Evolutionary conservation across 306 rosid genomes (phyloP), one percentile per base, ranked within the genome.

Genomic region (Glycine tomentella): DNA sequence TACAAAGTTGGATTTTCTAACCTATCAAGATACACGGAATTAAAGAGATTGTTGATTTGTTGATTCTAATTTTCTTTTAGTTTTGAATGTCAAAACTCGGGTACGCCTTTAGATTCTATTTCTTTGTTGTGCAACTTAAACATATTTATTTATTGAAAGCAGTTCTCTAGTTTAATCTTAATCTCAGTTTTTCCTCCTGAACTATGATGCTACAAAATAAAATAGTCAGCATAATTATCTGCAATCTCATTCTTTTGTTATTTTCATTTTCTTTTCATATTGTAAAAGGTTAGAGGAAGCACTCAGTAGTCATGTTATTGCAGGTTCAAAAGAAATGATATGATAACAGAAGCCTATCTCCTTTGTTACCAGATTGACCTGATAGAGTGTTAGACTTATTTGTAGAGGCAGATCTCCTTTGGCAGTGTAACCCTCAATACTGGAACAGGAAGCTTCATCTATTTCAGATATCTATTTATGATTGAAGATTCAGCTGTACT

Each of bases 381-480:
- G 31, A 69, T 76, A 50, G 68, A 77, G 62, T 57, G 79, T 58
- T 81, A 53, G 81, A 80, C 69, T 78, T 86, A 62, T 3, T 63
- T 63, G 82, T 76, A 73, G 90, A 44, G 93, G 91, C 87, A 93
- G 83, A 88, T 90, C 92, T 89, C 90, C 95, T 89, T 92, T 89
- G 95, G 94, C 89, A 86, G 63, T 52, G 76, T 82, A 71, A 71
- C 71, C 81, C 73, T 50, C 77, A 58, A 75, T 80, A 67, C 40
- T 49, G 80, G n/a, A 83, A 74, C 83, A 62, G 66, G 58, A 56
- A 78, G 68, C 17, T 80, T 78, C 16, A 62, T 66, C 69, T 74
- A 67, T 71, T 53, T 74, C 44, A n/a, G 13, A 57, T 58, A 9
- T 49, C 58, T 59, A 45, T 34, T 70, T 57, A 25, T 48, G 56